Conservation (phyloP, 192 early-diverging fungal species). For the Phlyctochytrium planicorne region DNA sequence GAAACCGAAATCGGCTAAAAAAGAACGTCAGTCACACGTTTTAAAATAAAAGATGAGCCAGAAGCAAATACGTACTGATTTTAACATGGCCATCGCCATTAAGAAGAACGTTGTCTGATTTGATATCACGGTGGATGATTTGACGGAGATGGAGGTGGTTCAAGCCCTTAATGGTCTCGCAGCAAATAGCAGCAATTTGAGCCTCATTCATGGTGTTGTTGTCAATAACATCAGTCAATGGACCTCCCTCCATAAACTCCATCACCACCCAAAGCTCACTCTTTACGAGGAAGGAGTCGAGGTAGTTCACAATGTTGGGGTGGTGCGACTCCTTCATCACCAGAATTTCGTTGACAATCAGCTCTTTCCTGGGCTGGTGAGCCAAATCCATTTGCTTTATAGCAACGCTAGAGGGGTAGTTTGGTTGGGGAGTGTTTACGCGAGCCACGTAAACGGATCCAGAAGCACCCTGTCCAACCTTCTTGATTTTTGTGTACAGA, state of each 20-base stretch:
- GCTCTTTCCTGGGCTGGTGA: conserved; percentile 57
- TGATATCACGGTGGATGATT: conserved; percentile 88
- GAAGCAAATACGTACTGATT: conserved; percentile 34
- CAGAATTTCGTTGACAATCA: conserved; percentile 74
- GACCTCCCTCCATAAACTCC: conserved; percentile 99
- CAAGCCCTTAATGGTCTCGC: conserved; percentile 71
- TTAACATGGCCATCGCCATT: conserved; percentile 67
- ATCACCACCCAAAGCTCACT: conserved; percentile 97
- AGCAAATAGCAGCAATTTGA: conserved; percentile 79
- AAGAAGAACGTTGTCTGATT: conserved; percentile 82
- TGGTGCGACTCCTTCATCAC: conserved; percentile 83
- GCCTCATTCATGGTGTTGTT: conserved; percentile 82
- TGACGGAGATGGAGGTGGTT: conserved; percentile 69
- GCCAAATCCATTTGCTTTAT: conserved; percentile 65
- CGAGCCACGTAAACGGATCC: conserved; percentile 95
- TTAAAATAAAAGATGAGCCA: not conserved
- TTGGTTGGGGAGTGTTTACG: conserved; percentile 45
- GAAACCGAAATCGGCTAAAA: conserved; percentile 80
- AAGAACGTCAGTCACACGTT: not conserved
- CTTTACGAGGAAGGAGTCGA: conserved; percentile 87
- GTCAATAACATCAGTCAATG: conserved; percentile 93
- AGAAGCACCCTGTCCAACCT: conserved; percentile 97
- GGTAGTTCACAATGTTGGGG: conserved; percentile 95
- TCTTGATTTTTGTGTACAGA: conserved; percentile 90
- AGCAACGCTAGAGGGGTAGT: conserved; percentile 51